Evolutionary conservation across 495 filamentous ascomycete species (phyloP).

Genomic region (Hyphodiscus hymeniophilus): DNA sequence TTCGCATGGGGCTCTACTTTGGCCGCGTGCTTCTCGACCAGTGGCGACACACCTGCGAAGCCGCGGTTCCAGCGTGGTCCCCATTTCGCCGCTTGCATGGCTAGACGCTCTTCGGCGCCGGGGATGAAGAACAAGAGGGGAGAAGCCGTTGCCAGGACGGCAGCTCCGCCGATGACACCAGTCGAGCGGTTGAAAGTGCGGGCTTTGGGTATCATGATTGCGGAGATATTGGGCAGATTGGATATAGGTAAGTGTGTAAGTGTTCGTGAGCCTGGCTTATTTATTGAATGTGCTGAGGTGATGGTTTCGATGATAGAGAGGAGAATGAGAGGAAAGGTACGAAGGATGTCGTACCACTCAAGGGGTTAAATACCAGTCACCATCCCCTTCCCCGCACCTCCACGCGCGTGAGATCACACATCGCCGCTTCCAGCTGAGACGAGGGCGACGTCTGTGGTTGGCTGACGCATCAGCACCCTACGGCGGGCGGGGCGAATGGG

Average conservation of each 20-base stretch:
- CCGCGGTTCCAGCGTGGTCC: conserved; percentile 15
- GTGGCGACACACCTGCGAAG: conserved; percentile 6
- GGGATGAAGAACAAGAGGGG: conserved; percentile 17
- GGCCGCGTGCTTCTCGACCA: not conserved
- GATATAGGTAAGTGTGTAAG: not conserved
- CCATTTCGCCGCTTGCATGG: conserved; percentile 16
- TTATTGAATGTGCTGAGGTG: no score
- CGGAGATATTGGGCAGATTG: not conserved
- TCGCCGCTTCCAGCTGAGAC: no score
- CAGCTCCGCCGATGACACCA: conserved; percentile 8
- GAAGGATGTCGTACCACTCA: no score
- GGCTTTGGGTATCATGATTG: conserved; percentile 3
- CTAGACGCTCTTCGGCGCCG: conserved; percentile 13
- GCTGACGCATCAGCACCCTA: no score
- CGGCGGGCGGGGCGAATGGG: no score
- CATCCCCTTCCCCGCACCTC: no score
- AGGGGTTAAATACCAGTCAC: no score
- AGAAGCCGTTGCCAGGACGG: conserved; percentile 3
- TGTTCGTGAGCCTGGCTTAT: not conserved
- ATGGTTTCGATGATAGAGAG: no score
- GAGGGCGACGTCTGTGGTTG: no score
- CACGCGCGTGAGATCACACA: no score
- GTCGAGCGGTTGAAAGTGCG: conserved; percentile 11
- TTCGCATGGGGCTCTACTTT: conserved; percentile 6
- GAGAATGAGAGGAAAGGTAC: no score